phyloP scores from a whole-genome alignment of 164 flowering plant species.

The Umbellularia californica region DNA sequence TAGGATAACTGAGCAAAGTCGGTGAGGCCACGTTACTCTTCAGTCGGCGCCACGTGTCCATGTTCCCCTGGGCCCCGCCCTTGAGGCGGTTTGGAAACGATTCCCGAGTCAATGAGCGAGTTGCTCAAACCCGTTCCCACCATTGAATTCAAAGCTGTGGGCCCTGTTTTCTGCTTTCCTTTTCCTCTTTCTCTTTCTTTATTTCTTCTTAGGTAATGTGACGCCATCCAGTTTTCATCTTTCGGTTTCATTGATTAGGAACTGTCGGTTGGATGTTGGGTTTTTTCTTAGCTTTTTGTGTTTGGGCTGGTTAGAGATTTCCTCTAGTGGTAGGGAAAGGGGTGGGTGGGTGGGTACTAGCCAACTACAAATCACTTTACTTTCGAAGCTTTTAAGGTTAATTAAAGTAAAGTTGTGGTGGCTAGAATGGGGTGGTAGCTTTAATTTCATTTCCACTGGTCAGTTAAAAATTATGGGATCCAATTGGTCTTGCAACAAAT shows the following conservation, averaged over 20 bases:
- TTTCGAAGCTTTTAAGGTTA: neutral
- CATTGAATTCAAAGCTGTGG: neutral
- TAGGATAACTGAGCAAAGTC: neutral
- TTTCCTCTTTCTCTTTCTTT: neutral
- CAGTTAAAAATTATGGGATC: no score
- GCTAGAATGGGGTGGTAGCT: no score
- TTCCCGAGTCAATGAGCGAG: neutral
- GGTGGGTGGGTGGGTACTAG: no score
- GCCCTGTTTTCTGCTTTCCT: neutral
- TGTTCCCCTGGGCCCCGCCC: neutral
- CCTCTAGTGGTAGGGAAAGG: no score
- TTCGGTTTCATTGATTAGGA: no score
- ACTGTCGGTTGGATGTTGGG: no score
- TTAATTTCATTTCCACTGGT: no score
- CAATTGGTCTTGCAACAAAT: no score
- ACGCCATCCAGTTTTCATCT: neutral
- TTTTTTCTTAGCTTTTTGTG: no score
- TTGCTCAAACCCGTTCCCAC: neutral
- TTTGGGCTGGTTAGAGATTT: no score
- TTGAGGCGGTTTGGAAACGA: neutral
- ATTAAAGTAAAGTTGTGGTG: no score
- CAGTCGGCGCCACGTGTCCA: neutral
- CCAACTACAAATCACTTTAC: neutral
- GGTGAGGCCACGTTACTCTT: neutral
- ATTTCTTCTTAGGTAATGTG: neutral